Percentiles rank a stretch among this genome's conserved stretches.
Evolutionary conservation across 2,329 filamentous ascomycete species (phyloP).

Genomic region (Hypoxylon sp.): DNA sequence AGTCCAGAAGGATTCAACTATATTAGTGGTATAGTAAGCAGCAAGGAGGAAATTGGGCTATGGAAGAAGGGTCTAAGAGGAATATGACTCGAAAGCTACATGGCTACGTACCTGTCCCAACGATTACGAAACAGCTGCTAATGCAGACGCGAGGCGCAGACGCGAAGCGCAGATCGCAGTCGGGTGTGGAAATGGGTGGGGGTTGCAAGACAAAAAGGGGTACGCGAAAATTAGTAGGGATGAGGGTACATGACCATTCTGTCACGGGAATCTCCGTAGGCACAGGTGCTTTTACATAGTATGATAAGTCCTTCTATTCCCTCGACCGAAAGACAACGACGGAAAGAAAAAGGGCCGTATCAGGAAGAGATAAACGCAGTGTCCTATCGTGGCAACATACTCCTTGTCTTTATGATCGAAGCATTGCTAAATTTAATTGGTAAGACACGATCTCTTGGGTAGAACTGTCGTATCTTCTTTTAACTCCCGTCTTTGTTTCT

Average conservation of each 20-base stretch:
- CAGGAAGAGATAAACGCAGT: neutral
- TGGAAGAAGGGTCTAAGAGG: neutral
- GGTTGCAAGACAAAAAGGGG: slow-evolving; percentile 1
- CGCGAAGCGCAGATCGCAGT: neutral
- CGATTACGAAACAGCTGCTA: neutral
- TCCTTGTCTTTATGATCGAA: neutral
- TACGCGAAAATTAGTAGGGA: neutral
- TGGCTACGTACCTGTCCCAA: neutral
- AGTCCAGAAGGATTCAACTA: neutral
- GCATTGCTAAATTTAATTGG: neutral
- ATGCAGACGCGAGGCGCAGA: neutral
- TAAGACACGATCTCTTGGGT: neutral
- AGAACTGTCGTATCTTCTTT: neutral
- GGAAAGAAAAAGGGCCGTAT: neutral
- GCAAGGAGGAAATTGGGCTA: neutral
- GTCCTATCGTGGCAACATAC: neutral
- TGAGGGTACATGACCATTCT: too few species aligned
- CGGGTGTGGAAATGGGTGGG: neutral
- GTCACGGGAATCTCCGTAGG: neutral
- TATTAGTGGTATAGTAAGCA: slow-evolving; percentile 3
- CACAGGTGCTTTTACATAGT: neutral
- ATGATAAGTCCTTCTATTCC: neutral
- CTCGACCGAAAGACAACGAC: neutral
- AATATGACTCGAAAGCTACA: neutral
- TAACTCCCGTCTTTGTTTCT: neutral